These are phyloP conservation scores for Synchytrium microbalum DNA, from an alignment of 371 early-diverging fungal genomes.

Conservation along the genomic window DNA sequence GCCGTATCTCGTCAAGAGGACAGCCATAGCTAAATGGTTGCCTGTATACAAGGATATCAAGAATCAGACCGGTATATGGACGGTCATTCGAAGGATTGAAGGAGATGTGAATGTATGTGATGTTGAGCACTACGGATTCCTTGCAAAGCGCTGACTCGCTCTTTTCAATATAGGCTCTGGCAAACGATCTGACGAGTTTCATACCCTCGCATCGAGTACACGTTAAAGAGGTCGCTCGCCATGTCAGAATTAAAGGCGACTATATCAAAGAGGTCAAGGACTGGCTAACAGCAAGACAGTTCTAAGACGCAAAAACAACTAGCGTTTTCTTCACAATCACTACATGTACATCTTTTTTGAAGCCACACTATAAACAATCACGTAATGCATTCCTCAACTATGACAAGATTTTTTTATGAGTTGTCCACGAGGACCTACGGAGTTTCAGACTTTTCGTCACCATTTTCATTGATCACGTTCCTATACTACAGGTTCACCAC, in stretches of 20 bases:
- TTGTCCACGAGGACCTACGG: too few relatives aligned
- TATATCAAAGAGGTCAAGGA: conserved; percentile 25
- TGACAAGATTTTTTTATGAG: too few relatives aligned
- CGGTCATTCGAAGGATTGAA: conserved; percentile 63
- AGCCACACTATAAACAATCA: too few relatives aligned
- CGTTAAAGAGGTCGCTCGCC: conserved; percentile 12
- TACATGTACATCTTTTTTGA: too few relatives aligned
- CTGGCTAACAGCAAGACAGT: conserved; percentile 26
- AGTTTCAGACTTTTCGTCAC: too few relatives aligned
- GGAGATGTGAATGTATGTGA: conserved; percentile 52
- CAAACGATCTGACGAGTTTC: conserved; percentile 19
- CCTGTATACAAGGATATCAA: conserved; percentile 29
- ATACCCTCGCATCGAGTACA: conserved; percentile 18
- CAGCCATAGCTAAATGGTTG: conserved; percentile 20
- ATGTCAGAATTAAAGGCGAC: conserved; percentile 28
- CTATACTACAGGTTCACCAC: too few relatives aligned
- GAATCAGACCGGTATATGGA: conserved; percentile 47
- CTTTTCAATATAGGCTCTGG: conserved; percentile 15
- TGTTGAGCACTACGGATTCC: neutral
- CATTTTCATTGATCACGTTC: too few relatives aligned
- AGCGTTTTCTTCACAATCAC: too few relatives aligned
- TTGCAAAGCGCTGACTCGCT: neutral
- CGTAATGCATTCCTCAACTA: too few relatives aligned
- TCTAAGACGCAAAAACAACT: too few relatives aligned
- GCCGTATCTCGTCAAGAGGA: conserved; percentile 22